Evolutionary conservation across 371 early-diverging fungal genomes (phyloP).

Genomic region (Umbelopsis sp.): DNA sequence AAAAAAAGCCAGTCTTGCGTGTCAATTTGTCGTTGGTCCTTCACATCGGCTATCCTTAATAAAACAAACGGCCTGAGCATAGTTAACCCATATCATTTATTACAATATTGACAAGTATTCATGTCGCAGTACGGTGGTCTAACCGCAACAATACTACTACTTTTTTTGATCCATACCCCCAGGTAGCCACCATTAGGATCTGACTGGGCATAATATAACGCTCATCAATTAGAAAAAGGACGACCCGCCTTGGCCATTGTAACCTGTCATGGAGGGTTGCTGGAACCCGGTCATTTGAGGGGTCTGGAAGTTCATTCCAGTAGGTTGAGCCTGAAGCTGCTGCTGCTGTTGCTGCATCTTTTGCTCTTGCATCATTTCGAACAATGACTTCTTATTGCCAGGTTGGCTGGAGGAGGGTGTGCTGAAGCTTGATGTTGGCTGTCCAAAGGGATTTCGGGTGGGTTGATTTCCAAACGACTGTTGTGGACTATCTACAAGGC

Average conservation of each 20-base stretch:
- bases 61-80: too few relatives aligned
- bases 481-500: conserved; percentile 1
- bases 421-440: conserved; percentile 22
- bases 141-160: too few relatives aligned
- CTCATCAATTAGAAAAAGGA: neutral
- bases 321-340: conserved; percentile 26
- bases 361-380: conserved; percentile 46
- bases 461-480: conserved; percentile 37
- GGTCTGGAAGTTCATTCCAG: conserved; percentile 19
- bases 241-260: conserved; percentile 1
- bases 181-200: too few relatives aligned
- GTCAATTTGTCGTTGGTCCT: too few relatives aligned
- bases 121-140: too few relatives aligned
- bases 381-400: conserved; percentile 30
- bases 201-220: neutral
- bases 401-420: conserved; percentile 19
- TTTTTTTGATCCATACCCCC: too few relatives aligned
- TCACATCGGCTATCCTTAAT: too few relatives aligned
- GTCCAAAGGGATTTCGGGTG: conserved; percentile 49
- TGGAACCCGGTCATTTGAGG: conserved; percentile 23
- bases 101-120: too few relatives aligned
- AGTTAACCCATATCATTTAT: too few relatives aligned
- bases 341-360: conserved; percentile 28
- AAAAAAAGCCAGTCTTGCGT: too few relatives aligned
- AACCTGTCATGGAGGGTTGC: conserved; percentile 12